Evolutionary conservation across 176 grass and related monocot species (phyloP), one percentile per base, ranked within the genome.

Genomic region (Aegilops bicornis): DNA sequence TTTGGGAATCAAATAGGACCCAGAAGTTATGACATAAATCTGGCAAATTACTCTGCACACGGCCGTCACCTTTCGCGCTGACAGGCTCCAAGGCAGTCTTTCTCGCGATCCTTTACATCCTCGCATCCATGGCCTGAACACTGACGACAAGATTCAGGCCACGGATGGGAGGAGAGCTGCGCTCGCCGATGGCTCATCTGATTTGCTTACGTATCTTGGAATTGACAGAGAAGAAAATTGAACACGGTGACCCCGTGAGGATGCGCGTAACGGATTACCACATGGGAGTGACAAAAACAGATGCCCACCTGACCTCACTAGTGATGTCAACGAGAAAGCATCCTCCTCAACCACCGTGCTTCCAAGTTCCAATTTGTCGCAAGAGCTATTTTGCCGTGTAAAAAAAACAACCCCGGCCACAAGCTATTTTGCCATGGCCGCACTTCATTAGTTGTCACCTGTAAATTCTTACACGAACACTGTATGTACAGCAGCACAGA

Each of bases 261-360:
- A 5, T 30, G 27, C 12, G 6, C 27, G 65, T 33, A 69, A 54
- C 27, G 7, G 8, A 64, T 14, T 80, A 54, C 19, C 79, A 16
- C 43, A 69, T 56, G 13, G 5, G 30, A 42, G 39, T 62, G 22
- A 74, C n/a, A 32, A 75, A 43, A 47, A 84, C 56, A 31, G 60
- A 47, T 75, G 56, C 24, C 69, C 25, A 14, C 11, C 73, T 76
- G 73, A 76, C 45, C 69, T 76, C 79, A 69, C 42, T 31, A 84
- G 3, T 64, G 70, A 84, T 75, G 82, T 76, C 82, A 84, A 32
- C 54, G 9, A 63, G 81, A 84, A 61, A 73, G 81, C 68, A 73
- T 1, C 70, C 48, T 56, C 30, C 29, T 25, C 68, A 83, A 83
- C 81, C 60, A 72, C 66, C 47, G 1, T 31, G 37, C 31, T 58